Evolutionary conservation across 257 asterid species (phyloP), one percentile per base, ranked within the genome.

Genomic region (Anisodus acutangulus): DNA sequence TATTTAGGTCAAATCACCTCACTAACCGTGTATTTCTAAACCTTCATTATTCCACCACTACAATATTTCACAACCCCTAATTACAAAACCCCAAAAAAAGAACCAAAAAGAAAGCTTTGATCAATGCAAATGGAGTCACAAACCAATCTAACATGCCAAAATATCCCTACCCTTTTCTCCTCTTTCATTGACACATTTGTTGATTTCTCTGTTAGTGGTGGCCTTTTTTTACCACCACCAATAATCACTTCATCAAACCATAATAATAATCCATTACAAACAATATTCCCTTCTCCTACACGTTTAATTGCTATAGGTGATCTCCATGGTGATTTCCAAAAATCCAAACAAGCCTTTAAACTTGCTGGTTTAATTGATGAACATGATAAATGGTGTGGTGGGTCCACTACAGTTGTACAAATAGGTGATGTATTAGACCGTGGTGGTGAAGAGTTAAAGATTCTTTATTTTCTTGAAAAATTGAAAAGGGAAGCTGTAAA

Each of bases 161-260:
- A 72, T 11, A 88, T 93, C 54, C 97, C 98, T 26, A 87, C 92
- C 22, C 86, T 91, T 19, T 84, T 96, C 63, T 89, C 98, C 87
- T 85, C 91, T 9, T 96, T 96, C 88, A 87, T 93, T 82, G 95
- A 94, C 82, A 89, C 97, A 3, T 93, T 96, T 88, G 88, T 96
- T 84, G 99, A 96, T 86, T 96, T 92, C 92, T 91, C 98, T 62
- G 97, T 92, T 87, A 92, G 97, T 88, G 98, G 97, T 78, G 99
- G 99, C 82, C 84, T 93, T 35, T 94, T 96, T 91, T 69, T 91
- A 41, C 98, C 97, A 0, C 90, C 90, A 0, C 74, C 53, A 63
- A 62, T 26, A 26, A 67, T 8, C 79, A 78, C 41, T 3, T 22
- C 70, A 4, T 22, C 70, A 26, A 5, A 55, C 22, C 66, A 6